Evolutionary conservation across 2,329 filamentous ascomycete species (phyloP).

Genomic region (Exophiala dermatitidis): DNA sequence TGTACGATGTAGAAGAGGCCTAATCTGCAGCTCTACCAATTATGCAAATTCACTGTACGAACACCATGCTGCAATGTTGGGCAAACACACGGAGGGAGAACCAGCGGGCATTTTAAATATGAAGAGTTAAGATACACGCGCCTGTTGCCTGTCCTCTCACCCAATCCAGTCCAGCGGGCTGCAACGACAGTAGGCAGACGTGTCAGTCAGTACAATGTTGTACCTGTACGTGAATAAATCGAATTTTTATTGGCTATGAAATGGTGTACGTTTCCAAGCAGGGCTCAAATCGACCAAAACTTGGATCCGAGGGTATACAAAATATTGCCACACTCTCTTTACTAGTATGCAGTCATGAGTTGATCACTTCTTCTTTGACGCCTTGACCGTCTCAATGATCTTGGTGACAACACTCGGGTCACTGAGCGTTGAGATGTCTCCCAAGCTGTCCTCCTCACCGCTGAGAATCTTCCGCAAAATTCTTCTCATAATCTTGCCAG

Average conservation of each 20-base stretch:
- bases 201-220: too few relatives aligned
- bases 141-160: too few relatives aligned
- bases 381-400: conserved; percentile 76
- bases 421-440: conserved; percentile 82
- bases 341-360: neutral
- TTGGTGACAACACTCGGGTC: conserved; percentile 83
- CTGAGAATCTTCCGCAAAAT: conserved; percentile 96
- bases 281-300: neutral
- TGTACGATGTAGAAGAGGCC: too few relatives aligned
- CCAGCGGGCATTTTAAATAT: too few relatives aligned
- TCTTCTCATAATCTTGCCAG: conserved; percentile 97
- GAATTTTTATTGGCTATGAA: neutral
- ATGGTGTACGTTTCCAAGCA: neutral
- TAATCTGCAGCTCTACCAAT: too few relatives aligned
- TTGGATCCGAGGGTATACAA: neutral
- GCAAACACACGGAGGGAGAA: too few relatives aligned
- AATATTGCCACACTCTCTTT: neutral
- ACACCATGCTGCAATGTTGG: too few relatives aligned
- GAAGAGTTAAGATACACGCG: too few relatives aligned
- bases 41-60: too few relatives aligned
- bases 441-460: conserved; percentile 93
- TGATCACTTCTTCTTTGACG: conserved; percentile 37
- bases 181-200: neutral
- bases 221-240: neutral
- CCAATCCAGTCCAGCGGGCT: too few relatives aligned